Evolutionary conservation across 1,284 basidiomycete genomes (phyloP).

Genomic region (Tylopilus microsporus): DNA sequence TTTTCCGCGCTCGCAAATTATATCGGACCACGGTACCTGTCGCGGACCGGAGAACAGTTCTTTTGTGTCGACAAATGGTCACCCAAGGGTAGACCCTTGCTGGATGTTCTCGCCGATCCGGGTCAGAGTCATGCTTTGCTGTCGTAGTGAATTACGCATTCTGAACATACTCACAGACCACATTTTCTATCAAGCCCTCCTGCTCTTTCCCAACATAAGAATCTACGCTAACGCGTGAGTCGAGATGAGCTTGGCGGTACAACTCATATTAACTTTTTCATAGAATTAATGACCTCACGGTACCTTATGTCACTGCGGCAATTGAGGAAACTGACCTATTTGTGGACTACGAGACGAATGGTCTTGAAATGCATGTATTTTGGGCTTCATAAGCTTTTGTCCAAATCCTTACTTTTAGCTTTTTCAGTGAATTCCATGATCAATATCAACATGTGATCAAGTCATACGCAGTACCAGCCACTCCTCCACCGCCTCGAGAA

Average conservation of each 20-base stretch:
- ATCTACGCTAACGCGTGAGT: slow-evolving; percentile 82
- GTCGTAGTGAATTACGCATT: background rate
- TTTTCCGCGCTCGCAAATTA: slow-evolving; percentile 54
- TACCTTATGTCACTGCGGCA: slow-evolving; percentile 76
- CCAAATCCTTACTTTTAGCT: slow-evolving; percentile 6
- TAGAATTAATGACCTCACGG: slow-evolving; percentile 71
- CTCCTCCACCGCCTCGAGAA: slow-evolving; percentile 24
- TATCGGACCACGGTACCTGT: slow-evolving; percentile 72
- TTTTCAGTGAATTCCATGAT: slow-evolving; percentile 49
- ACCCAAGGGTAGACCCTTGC: slow-evolving; percentile 59
- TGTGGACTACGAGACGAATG: slow-evolving; percentile 50
- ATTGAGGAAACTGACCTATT: slow-evolving; percentile 73
- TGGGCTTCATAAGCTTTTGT: background rate
- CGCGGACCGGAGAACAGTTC: slow-evolving; percentile 80
- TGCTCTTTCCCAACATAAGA: slow-evolving; percentile 63
- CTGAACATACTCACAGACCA: slow-evolving; percentile 43
- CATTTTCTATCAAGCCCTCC: slow-evolving; percentile 74
- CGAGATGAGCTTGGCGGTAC: slow-evolving; percentile 1
- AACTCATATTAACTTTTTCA: slow-evolving; percentile 11
- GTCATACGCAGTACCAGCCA: slow-evolving; percentile 41
- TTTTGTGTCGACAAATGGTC: slow-evolving; percentile 74
- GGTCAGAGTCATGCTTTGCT: slow-evolving; percentile 39
- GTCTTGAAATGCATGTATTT: slow-evolving; percentile 55
- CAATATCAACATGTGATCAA: slow-evolving; percentile 54
- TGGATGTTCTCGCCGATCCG: slow-evolving; percentile 85